These are phyloP conservation scores for Entomortierella lignicola DNA, from an alignment of 192 early-diverging fungal species.

Conservation along the genomic window DNA sequence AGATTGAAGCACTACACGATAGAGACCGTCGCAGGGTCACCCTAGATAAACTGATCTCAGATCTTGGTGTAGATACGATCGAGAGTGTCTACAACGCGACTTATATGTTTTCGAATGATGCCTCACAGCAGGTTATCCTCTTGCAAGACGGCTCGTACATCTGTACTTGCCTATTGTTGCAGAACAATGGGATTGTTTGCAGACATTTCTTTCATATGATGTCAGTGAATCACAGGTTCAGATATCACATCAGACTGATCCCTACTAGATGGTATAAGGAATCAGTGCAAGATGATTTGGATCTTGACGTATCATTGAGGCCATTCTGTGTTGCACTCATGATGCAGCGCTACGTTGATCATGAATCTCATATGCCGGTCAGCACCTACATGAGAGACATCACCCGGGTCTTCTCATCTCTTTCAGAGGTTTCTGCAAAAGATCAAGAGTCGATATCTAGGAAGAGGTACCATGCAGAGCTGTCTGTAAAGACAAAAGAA, in stretches of 20 bases:
- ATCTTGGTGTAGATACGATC: background rate
- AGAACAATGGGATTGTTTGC: conserved; percentile 2
- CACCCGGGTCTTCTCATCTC: too few species aligned
- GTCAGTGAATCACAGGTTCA: background rate
- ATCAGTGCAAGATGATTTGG: background rate
- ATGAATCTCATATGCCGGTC: too few species aligned
- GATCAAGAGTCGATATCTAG: too few species aligned
- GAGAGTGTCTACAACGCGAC: background rate
- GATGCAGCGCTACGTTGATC: too few species aligned
- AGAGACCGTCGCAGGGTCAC: background rate
- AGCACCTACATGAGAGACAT: too few species aligned
- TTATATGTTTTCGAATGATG: background rate
- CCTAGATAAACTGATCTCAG: background rate
- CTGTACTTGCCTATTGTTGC: background rate
- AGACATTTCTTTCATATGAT: conserved; percentile 1
- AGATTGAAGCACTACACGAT: background rate
- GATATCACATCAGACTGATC: conserved; percentile 10
- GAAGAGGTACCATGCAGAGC: too few species aligned
- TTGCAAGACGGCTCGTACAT: background rate
- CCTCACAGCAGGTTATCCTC: background rate
- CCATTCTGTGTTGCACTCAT: too few species aligned
- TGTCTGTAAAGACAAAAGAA: too few species aligned
- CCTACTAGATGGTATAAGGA: background rate
- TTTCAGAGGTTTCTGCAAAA: too few species aligned
- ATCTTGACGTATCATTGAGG: too few species aligned